Conservation (phyloP, 2,329 filamentous ascomycete species). For the Colletotrichum cereale region DNA sequence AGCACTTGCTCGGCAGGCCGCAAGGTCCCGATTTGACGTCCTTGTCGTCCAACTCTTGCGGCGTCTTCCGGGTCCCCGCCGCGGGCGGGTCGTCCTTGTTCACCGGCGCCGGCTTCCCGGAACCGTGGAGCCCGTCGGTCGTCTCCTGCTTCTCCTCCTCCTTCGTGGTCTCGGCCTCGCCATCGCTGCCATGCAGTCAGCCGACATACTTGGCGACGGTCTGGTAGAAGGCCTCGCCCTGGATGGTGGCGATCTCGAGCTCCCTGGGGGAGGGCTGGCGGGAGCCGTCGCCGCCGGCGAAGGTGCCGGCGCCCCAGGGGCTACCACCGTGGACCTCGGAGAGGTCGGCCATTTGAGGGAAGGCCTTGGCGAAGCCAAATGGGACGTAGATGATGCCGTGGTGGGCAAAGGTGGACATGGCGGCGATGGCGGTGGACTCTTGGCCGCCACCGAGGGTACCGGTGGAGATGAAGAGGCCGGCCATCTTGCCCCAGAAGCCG, state of each 20-base stretch:
- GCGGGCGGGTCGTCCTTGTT: constrained; percentile 13
- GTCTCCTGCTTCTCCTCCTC: constrained; percentile 47
- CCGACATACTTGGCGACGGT: constrained; percentile 77
- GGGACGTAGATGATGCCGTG: constrained; percentile 98
- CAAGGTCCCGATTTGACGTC: constrained; percentile 74
- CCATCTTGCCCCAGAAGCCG: constrained; percentile 87
- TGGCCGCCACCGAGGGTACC: constrained; percentile 89
- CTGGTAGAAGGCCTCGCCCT: constrained; percentile 89
- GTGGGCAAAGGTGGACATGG: constrained; percentile 89
- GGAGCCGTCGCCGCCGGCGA: constrained; percentile 82
- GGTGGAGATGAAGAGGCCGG: constrained; percentile 92
- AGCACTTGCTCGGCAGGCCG: constrained; percentile 81
- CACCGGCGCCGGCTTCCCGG: constrained; percentile 40
- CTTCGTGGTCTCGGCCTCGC: constrained; percentile 45
- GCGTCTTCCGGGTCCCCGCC: constrained; percentile 43
- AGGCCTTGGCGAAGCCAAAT: constrained; percentile 88
- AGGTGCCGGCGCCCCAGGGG: constrained; percentile 95
- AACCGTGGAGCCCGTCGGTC: constrained; percentile 41
- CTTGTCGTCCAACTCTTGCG: constrained; percentile 48
- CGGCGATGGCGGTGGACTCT: constrained; percentile 84
- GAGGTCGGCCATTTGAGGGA: constrained; percentile 77
- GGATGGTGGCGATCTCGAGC: constrained; percentile 81
- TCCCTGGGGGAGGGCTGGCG: constrained; percentile 83
- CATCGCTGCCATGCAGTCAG: constrained; percentile 80
- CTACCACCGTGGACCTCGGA: constrained; percentile 86